Percentiles rank a stretch among this genome's conserved stretches.
These are phyloP conservation scores for Parascedosporium putredinis DNA, from an alignment of 2,329 filamentous ascomycete genomes.

Conservation along the genomic window DNA sequence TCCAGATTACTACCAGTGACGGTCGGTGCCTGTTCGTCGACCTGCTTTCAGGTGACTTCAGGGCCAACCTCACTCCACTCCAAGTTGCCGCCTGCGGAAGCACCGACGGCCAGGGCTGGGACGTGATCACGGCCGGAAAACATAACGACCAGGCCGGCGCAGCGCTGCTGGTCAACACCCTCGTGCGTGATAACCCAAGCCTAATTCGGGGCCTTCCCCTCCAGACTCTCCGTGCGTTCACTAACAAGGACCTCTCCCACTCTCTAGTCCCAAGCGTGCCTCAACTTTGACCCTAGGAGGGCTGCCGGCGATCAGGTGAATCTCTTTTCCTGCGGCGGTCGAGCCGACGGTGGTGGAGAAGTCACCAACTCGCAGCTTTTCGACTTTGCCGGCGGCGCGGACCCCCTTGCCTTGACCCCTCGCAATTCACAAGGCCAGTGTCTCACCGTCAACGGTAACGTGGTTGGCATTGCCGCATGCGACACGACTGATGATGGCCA, in stretches of 20 bases:
- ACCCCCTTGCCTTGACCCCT: slow-evolving; percentile 33
- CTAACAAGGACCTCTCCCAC: background rate
- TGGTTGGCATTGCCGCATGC: slow-evolving; percentile 34
- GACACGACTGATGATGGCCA: slow-evolving; percentile 28
- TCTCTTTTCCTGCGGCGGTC: slow-evolving; percentile 48
- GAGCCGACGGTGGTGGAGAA: slow-evolving; percentile 40
- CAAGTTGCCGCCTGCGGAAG: slow-evolving; percentile 32
- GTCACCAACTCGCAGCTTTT: slow-evolving; percentile 44
- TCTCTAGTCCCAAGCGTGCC: slow-evolving; percentile 39
- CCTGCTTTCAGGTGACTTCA: slow-evolving; percentile 35
- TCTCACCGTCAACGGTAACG: slow-evolving; percentile 31
- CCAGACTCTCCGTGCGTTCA: background rate
- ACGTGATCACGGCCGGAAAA: slow-evolving; percentile 36
- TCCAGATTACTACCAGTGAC: slow-evolving; percentile 33
- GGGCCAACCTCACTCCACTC: slow-evolving; percentile 35
- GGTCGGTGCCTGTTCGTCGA: slow-evolving; percentile 36
- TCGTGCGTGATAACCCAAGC: slow-evolving; percentile 25
- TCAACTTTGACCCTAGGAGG: slow-evolving; percentile 46
- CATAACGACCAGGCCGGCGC: slow-evolving; percentile 37
- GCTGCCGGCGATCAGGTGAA: slow-evolving; percentile 39
- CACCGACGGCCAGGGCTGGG: slow-evolving; percentile 32
- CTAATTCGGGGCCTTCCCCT: slow-evolving; percentile 13
- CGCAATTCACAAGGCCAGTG: slow-evolving; percentile 35
- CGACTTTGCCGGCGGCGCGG: slow-evolving; percentile 29
- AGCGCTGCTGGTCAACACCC: slow-evolving; percentile 42